Base-by-base conservation (phyloP, 306 rosid species). In the Vigna reflexopilosa region DNA sequence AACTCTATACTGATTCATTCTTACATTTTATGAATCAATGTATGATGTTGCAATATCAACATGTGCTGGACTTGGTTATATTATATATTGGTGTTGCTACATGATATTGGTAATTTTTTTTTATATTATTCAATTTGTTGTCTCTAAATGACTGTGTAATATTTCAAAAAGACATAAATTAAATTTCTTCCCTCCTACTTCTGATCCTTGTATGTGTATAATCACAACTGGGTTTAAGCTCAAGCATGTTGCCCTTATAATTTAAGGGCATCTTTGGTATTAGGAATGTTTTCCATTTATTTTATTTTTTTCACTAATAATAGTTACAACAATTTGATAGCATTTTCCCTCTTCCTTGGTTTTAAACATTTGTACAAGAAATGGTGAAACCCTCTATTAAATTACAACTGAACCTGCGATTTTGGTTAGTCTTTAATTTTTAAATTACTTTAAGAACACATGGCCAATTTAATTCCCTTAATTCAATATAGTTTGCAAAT, bases 11-110 rank as follows among this genome's bases (percentile, higher is more conserved):
- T 2, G 2, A 26, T 26, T 26, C 2, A 26, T 26, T 2, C 28
- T 26, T 2, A 26, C 28, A 26, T 26, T 26, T 26, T 26, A 26
- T 1, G 28, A 26, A 26, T 26, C 2, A 26, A 26, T 26, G 28
- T 26, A 89, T 67, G 98, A 95, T 15, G 86, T 93, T 76, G 99
- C 99, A 6, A 84, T 95, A 87, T 95, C 99, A 65, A 95, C 98
- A 66, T 95, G 99, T 56, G n/a, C 86, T 71, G 99, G 93, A 75
- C 93, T 95, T 76, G 98, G 93, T 85, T 93, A 89, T 75, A 91
- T 95, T 74, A 97, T 95, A 88, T 79, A 89, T 91, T 68, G 99
- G 99, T 32, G 81, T 95, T 70, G 99, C 90, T 66, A 92, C 90
- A 87, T 95, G 98, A 95, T 95, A 84, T 86, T 95, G 99, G 99